Conservation (phyloP, 2,329 filamentous ascomycete species). For the Mycogone perniciosa region DNA sequence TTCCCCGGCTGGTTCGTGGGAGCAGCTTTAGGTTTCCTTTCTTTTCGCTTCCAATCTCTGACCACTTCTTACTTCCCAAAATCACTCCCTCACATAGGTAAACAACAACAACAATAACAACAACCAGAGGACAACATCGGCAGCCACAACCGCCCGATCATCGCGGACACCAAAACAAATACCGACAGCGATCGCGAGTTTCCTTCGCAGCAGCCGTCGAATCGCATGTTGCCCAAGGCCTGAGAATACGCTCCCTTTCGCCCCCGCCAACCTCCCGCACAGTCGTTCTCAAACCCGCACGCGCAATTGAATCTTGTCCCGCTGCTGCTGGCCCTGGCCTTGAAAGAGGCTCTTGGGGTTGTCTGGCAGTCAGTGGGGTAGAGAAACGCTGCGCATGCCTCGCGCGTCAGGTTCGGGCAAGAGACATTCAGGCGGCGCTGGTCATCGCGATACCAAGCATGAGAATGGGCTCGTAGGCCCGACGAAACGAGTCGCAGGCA, state of each 20-base stretch:
- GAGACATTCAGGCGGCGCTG: conserved; percentile 56
- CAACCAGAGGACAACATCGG: background rate
- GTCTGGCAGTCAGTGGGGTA: conserved; percentile 29
- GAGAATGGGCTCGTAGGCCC: conserved; percentile 78
- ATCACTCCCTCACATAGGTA: conserved; percentile 11
- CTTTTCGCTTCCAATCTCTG: conserved; percentile 9
- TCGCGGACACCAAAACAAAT: background rate
- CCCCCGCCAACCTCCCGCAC: conserved; percentile 12
- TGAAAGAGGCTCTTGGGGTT: conserved; percentile 28
- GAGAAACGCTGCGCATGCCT: conserved; percentile 49
- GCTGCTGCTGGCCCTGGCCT: conserved; percentile 32
- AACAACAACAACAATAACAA: conserved; percentile 1
- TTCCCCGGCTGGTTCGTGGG: conserved; percentile 13
- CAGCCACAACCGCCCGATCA: background rate
- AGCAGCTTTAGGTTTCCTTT: conserved; percentile 1
- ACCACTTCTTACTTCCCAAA: conserved; percentile 10
- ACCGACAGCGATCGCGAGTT: background rate
- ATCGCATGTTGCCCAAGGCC: background rate
- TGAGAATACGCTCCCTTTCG: conserved; percentile 11
- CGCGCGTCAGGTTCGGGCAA: conserved; percentile 52
- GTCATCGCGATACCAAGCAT: conserved; percentile 67
- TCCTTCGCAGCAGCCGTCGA: background rate
- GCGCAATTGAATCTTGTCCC: conserved; percentile 16
- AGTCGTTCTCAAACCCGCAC: conserved; percentile 8
- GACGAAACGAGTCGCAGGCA: conserved; percentile 32